Conservation (phyloP, 495 filamentous ascomycete genomes). For the Penicillium samsonianum region DNA sequence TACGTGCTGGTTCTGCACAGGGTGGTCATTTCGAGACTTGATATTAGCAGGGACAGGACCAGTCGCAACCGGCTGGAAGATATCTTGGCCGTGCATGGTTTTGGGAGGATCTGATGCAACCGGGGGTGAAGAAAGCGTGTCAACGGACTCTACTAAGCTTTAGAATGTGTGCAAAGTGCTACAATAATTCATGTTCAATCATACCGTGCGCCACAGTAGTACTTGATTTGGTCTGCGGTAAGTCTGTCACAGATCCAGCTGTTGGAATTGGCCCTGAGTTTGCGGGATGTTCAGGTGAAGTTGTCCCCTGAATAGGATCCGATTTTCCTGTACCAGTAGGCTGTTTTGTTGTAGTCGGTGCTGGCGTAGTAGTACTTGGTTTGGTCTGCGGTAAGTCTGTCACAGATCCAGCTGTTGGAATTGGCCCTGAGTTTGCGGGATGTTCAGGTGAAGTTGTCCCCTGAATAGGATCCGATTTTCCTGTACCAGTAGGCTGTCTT, state of each 20-base stretch:
- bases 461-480: neutral
- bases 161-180: neutral
- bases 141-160: constrained; percentile 8
- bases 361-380: constrained; percentile 2
- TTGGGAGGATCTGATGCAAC: constrained; percentile 2
- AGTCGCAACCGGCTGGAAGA: constrained; percentile 62
- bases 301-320: neutral
- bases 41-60: constrained; percentile 58
- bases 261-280: neutral
- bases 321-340: neutral
- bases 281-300: neutral
- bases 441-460: neutral
- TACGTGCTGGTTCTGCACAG: constrained; percentile 50
- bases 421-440: neutral
- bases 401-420: neutral
- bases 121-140: neutral
- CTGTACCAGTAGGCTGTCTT: neutral
- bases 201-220: neutral
- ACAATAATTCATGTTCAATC: neutral
- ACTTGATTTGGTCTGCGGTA: neutral
- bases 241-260: neutral
- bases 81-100: constrained; percentile 42
- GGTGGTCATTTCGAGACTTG: constrained; percentile 51
- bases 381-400: neutral
- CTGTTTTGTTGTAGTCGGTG: neutral